These are phyloP conservation scores for Syncephalastrum contaminatum DNA, from an alignment of 371 early-diverging fungal species.

Conservation along the genomic window DNA sequence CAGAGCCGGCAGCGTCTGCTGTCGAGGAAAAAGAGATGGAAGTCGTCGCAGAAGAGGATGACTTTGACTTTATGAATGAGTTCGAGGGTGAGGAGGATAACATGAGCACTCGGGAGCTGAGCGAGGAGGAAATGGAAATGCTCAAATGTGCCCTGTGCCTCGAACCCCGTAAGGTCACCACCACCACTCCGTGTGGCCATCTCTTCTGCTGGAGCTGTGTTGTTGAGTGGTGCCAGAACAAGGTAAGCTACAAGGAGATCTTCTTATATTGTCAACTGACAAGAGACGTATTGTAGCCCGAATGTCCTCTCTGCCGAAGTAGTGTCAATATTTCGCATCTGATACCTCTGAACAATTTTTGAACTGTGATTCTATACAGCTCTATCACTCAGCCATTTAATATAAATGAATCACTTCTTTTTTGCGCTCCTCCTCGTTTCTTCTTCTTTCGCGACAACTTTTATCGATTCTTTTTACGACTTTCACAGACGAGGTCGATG, in stretches of 20 bases:
- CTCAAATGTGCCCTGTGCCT: conserved; percentile 86
- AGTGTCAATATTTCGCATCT: conserved; percentile 63
- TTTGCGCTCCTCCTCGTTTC: no score
- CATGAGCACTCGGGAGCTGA: conserved; percentile 22
- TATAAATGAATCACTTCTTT: no score
- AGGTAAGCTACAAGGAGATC: conserved; percentile 47
- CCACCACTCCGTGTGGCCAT: conserved; percentile 91
- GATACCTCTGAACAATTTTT: conserved; percentile 59
- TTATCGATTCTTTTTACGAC: no score
- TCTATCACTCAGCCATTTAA: no score
- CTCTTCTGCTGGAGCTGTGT: conserved; percentile 93
- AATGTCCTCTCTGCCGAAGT: conserved; percentile 89
- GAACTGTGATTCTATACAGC: conserved; percentile 3
- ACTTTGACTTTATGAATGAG: conserved; percentile 44
- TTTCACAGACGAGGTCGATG: no score
- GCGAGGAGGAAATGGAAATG: conserved; percentile 38
- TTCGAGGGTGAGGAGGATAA: conserved; percentile 32
- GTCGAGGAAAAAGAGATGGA: background rate
- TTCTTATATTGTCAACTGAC: background rate
- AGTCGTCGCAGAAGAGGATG: conserved; percentile 31
- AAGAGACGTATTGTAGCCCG: conserved; percentile 44
- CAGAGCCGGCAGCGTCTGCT: conserved; percentile 11
- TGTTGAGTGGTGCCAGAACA: conserved; percentile 87
- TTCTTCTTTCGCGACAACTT: no score
- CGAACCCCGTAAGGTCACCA: conserved; percentile 69